A percentile compares a stretch with the other conserved stretches of the same genome.
Evolutionary conservation across 2,329 filamentous ascomycete species (phyloP).

Genomic region (Colletotrichum higginsianum): DNA sequence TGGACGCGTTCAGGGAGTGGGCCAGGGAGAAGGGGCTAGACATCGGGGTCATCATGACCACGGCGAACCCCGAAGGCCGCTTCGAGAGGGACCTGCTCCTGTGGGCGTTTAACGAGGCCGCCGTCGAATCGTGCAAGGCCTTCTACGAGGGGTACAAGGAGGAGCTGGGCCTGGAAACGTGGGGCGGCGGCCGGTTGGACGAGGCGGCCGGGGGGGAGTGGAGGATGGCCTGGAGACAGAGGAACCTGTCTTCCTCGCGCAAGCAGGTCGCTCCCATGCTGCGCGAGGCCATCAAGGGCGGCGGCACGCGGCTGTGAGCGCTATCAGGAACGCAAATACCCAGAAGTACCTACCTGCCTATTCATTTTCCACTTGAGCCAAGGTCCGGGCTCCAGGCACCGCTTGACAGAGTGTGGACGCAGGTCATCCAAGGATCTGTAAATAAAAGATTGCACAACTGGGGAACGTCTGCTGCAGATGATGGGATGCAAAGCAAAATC

Average conservation of each 20-base stretch:
- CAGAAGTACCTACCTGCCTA: too few relatives aligned
- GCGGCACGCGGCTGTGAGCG: conserved; percentile 1
- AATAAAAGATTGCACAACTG: background rate
- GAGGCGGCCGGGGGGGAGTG: conserved; percentile 56
- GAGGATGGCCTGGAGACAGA: conserved; percentile 78
- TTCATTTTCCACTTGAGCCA: too few relatives aligned
- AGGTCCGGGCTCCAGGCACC: too few relatives aligned
- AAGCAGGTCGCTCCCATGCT: conserved; percentile 80
- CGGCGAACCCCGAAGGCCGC: conserved; percentile 65
- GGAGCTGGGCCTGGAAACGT: conserved; percentile 70
- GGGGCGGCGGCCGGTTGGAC: conserved; percentile 65
- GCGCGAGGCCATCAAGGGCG: conserved; percentile 66
- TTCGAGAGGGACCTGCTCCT: conserved; percentile 79
- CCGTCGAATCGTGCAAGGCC: conserved; percentile 63
- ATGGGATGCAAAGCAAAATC: background rate
- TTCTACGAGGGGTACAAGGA: conserved; percentile 66
- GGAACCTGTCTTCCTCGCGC: conserved; percentile 71
- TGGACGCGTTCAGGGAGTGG: conserved; percentile 66
- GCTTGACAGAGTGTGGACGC: too few relatives aligned
- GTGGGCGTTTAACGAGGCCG: conserved; percentile 70
- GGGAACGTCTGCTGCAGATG: background rate
- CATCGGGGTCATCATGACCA: conserved; percentile 79
- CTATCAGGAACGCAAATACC: background rate
- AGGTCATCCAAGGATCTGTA: too few relatives aligned
- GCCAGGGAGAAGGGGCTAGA: conserved; percentile 71